Conservation (phyloP, 345 rosid genomes). For the Geranium brycei region DNA sequence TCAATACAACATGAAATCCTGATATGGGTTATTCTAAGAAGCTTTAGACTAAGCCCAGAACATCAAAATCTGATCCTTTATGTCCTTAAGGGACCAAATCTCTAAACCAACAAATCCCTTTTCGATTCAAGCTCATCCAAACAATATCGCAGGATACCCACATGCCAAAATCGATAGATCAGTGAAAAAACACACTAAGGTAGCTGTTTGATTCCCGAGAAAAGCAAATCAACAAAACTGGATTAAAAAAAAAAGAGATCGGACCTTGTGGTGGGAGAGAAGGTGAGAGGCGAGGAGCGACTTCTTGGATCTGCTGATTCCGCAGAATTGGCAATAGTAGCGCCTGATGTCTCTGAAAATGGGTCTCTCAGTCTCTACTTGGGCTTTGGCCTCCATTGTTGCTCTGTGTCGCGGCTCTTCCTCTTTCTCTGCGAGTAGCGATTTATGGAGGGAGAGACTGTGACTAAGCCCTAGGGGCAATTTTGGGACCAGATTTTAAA, state of each 20-base stretch:
- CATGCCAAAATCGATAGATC: too few species aligned
- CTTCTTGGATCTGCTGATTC: constrained; percentile 78
- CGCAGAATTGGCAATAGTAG: constrained; percentile 65
- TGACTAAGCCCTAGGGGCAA: too few species aligned
- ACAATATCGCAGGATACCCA: too few species aligned
- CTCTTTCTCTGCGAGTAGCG: too few species aligned
- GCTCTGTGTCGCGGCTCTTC: not conserved
- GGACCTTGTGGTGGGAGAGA: constrained; percentile 40
- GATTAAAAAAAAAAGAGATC: not conserved
- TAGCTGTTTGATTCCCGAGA: not conserved
- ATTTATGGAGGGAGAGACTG: too few species aligned
- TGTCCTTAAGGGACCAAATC: too few species aligned
- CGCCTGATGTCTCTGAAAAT: constrained; percentile 47
- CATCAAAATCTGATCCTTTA: too few species aligned
- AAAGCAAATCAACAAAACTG: not conserved
- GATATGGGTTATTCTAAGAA: too few species aligned
- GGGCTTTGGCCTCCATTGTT: not conserved
- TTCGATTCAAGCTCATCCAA: not conserved
- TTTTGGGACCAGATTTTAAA: too few species aligned
- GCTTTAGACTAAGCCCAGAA: too few species aligned
- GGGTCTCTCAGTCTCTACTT: constrained; percentile 5
- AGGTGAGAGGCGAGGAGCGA: constrained; percentile 57
- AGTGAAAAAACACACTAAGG: not conserved
- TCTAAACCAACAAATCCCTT: too few species aligned
- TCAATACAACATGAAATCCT: not conserved